phyloP scores from a whole-genome alignment of 1,284 basidiomycete genomes.

The Leccinum insolens region DNA sequence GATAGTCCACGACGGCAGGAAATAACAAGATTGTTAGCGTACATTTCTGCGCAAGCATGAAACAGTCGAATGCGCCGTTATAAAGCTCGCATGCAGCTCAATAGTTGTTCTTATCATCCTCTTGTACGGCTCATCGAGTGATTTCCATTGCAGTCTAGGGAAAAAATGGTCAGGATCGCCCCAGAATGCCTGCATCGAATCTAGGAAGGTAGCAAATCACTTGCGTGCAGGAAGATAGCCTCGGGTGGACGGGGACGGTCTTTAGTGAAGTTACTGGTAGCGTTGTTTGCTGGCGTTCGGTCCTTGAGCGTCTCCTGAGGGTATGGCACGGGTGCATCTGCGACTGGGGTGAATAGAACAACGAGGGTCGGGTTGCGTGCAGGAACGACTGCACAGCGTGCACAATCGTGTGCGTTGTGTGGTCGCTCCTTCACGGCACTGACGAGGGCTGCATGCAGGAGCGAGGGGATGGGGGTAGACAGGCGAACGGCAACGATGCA shows the following conservation, averaged over 20 bases:
- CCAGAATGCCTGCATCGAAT: neutral
- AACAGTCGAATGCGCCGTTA: slow-evolving; percentile 94
- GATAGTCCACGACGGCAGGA: neutral
- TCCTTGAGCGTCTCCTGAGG: neutral
- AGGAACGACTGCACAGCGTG: too few species aligned
- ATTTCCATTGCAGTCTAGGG: slow-evolving; percentile 83
- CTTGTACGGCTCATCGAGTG: slow-evolving; percentile 87
- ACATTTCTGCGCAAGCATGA: slow-evolving; percentile 80
- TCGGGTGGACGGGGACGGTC: slow-evolving; percentile 15
- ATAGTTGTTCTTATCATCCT: slow-evolving; percentile 92
- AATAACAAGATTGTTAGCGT: slow-evolving; percentile 3
- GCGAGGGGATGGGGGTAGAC: too few species aligned
- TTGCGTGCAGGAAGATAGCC: slow-evolving; percentile 19
- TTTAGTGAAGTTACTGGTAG: slow-evolving; percentile 6
- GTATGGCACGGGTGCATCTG: too few species aligned
- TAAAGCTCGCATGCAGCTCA: slow-evolving; percentile 91
- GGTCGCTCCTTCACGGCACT: too few species aligned
- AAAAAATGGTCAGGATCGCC: neutral
- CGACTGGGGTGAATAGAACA: too few species aligned
- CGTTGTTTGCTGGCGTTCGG: neutral
- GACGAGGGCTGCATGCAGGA: too few species aligned
- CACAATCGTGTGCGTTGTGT: too few species aligned
- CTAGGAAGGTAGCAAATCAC: neutral
- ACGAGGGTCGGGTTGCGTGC: too few species aligned
- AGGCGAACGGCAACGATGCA: too few species aligned